Evolutionary conservation across 768 basidiomycete species (phyloP).

Genomic region (Ephemerocybe angulata): DNA sequence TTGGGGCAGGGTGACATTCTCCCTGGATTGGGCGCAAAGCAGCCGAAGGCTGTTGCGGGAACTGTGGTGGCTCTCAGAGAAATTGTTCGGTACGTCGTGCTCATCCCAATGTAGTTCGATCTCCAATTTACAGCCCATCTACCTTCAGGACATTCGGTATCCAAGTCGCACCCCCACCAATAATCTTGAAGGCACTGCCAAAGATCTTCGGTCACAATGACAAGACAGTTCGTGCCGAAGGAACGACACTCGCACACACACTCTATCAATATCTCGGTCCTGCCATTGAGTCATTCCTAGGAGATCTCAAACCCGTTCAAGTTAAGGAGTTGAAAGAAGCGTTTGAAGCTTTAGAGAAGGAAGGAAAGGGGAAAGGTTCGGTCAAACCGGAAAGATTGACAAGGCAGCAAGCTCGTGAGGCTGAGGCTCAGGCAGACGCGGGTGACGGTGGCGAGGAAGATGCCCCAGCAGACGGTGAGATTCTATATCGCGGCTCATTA

Average conservation of each 20-base stretch:
- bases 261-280: conserved; percentile 86
- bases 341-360: conserved; percentile 79
- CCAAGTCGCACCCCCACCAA: conserved; percentile 66
- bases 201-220: conserved; percentile 95
- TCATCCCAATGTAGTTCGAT: background rate
- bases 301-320: conserved; percentile 94
- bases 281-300: conserved; percentile 78
- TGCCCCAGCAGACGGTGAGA: conserved; percentile 45
- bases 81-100: conserved; percentile 64
- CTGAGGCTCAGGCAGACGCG: conserved; percentile 40
- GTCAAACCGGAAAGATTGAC: conserved; percentile 80
- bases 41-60: conserved; percentile 89
- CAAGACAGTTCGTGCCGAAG: conserved; percentile 93
- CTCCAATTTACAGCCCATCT: background rate
- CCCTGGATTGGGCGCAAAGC: conserved; percentile 85
- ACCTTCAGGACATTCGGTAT: conserved; percentile 76
- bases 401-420: conserved; percentile 70
- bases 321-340: conserved; percentile 92
- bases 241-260: conserved; percentile 65
- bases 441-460: conserved; percentile 38
- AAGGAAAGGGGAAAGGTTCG: conserved; percentile 80
- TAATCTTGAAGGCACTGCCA: conserved; percentile 81
- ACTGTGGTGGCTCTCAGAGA: conserved; percentile 77
- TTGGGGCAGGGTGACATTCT: conserved; percentile 66
- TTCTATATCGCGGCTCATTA: conserved; percentile 4